Evolutionary conservation across 148 eudicot species (phyloP).

Genomic region (Arbutus unedo): DNA sequence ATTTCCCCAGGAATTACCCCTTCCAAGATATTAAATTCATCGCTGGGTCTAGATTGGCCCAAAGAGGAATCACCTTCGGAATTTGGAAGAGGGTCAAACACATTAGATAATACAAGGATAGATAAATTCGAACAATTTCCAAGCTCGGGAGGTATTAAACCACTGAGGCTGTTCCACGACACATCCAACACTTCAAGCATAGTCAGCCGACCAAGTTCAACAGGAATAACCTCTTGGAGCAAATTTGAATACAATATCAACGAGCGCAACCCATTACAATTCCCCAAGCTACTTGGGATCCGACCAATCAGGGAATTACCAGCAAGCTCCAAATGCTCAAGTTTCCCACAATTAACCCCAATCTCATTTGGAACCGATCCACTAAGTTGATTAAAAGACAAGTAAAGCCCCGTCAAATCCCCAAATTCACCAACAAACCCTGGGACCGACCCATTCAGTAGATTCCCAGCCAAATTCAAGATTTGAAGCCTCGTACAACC

Average conservation of each 20-base stretch:
- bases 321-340: slow-evolving; percentile 53
- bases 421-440: slow-evolving; percentile 38
- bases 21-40: slow-evolving; percentile 42
- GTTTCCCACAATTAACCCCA: slow-evolving; percentile 46
- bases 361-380: slow-evolving; percentile 50
- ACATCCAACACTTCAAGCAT: slow-evolving; percentile 37
- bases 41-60: slow-evolving; percentile 19
- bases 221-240: slow-evolving; percentile 44
- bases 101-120: slow-evolving; percentile 43
- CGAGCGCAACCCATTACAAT: slow-evolving; percentile 39
- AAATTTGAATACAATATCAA: slow-evolving; percentile 44
- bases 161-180: slow-evolving; percentile 42
- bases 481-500: slow-evolving; percentile 38
- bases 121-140: slow-evolving; percentile 41
- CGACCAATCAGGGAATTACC: slow-evolving; percentile 34
- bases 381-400: slow-evolving; percentile 50
- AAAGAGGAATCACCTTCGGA: slow-evolving; percentile 11
- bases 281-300: slow-evolving; percentile 42
- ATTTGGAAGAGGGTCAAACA: slow-evolving; percentile 40
- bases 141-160: slow-evolving; percentile 38
- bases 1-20: slow-evolving; percentile 33
- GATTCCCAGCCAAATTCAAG: slow-evolving; percentile 63
- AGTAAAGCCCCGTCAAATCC: slow-evolving; percentile 47
- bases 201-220: slow-evolving; percentile 38
- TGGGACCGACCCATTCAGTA: slow-evolving; percentile 50